Conservation (phyloP, 2,329 filamentous ascomycete genomes). For the Epichloe elymi region DNA sequence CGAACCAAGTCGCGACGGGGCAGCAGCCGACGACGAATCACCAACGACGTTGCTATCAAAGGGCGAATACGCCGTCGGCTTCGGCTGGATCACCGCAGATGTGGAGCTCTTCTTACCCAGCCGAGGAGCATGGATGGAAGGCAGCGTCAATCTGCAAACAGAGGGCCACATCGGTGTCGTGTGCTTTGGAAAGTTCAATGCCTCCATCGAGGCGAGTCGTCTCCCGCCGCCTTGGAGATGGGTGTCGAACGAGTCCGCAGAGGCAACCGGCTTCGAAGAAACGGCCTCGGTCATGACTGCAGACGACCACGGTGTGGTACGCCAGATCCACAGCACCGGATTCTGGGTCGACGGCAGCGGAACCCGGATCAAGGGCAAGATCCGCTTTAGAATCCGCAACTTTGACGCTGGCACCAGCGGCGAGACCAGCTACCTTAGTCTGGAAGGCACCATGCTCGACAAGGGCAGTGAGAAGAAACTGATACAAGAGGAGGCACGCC, state of each 20-base stretch:
- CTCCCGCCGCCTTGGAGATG: slow-evolving; percentile 73
- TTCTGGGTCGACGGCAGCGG: slow-evolving; percentile 67
- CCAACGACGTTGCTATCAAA: slow-evolving; percentile 38
- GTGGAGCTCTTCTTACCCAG: slow-evolving; percentile 72
- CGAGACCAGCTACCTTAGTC: slow-evolving; percentile 66
- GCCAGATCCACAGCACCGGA: slow-evolving; percentile 43
- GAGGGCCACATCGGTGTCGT: slow-evolving; percentile 81
- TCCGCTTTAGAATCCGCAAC: slow-evolving; percentile 70
- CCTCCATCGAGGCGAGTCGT: slow-evolving; percentile 64
- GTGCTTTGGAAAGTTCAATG: slow-evolving; percentile 86
- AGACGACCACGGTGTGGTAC: slow-evolving; percentile 39
- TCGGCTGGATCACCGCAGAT: slow-evolving; percentile 78
- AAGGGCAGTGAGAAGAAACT: slow-evolving; percentile 51
- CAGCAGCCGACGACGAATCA: slow-evolving; percentile 34
- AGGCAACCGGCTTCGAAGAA: slow-evolving; percentile 28
- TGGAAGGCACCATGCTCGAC: slow-evolving; percentile 76
- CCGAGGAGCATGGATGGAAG: slow-evolving; percentile 62
- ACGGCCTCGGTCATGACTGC: slow-evolving; percentile 27
- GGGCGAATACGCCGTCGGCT: slow-evolving; percentile 77
- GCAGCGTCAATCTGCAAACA: slow-evolving; percentile 72
- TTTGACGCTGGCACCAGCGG: slow-evolving; percentile 68
- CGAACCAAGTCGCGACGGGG: slow-evolving; percentile 35
- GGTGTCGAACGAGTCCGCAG: slow-evolving; percentile 42
- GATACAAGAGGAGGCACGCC: slow-evolving; percentile 30
- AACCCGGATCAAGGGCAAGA: slow-evolving; percentile 52